Conservation (phyloP, 2,329 filamentous ascomycete genomes). For the Epichloe scottii region DNA sequence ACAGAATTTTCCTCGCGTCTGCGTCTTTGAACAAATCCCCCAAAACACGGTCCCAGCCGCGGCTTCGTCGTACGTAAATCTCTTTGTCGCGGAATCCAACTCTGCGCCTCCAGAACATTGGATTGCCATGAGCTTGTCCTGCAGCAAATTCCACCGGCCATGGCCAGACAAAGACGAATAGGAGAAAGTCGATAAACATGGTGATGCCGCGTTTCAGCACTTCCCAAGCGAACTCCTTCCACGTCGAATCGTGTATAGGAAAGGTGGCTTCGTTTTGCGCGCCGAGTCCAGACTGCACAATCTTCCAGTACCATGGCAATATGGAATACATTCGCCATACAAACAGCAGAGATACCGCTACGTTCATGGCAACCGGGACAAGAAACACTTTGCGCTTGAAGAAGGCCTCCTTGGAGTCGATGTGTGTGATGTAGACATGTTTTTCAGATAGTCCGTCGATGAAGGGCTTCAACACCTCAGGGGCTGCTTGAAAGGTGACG, state of each 20-base stretch:
- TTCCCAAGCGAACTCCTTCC: slow-evolving; percentile 42
- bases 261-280: slow-evolving; percentile 55
- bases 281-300: slow-evolving; percentile 53
- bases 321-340: slow-evolving; percentile 56
- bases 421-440: slow-evolving; percentile 73
- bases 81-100: slow-evolving; percentile 71
- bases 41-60: slow-evolving; percentile 55
- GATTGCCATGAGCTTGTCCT: slow-evolving; percentile 44
- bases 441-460: slow-evolving; percentile 50
- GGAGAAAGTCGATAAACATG: slow-evolving; percentile 62
- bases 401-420: slow-evolving; percentile 56
- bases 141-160: slow-evolving; percentile 65
- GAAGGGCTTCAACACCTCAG: slow-evolving; percentile 52
- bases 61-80: slow-evolving; percentile 67
- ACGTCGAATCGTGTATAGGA: slow-evolving; percentile 42
- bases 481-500: slow-evolving; percentile 57
- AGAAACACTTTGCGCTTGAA: slow-evolving; percentile 77
- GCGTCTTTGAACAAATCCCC: slow-evolving; percentile 38
- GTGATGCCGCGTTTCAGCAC: slow-evolving; percentile 47
- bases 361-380: slow-evolving; percentile 67
- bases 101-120: slow-evolving; percentile 58
- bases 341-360: slow-evolving; percentile 51
- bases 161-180: slow-evolving; percentile 55
- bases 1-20: slow-evolving; percentile 44
- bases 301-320: slow-evolving; percentile 57